Percentiles rank a stretch among this genome's conserved stretches.
These are phyloP conservation scores for Lentinula sp. DNA, from an alignment of 768 basidiomycete genomes.

Conservation along the genomic window DNA sequence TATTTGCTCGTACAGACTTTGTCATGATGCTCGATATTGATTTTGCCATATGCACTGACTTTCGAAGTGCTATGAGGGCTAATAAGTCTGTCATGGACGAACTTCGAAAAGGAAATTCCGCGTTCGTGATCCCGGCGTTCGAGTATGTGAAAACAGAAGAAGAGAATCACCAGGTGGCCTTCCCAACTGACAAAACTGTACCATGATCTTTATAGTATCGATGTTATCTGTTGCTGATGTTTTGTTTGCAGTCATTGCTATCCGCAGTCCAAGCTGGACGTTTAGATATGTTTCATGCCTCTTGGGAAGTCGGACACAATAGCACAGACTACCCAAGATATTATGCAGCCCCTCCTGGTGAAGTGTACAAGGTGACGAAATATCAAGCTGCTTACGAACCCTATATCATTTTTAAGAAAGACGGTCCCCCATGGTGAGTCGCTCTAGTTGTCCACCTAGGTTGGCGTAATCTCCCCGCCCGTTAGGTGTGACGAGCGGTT, in stretches of 20 bases:
- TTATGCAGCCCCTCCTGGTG: constrained; percentile 53
- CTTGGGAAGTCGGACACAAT: constrained; percentile 76
- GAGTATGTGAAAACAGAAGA: constrained; percentile 67
- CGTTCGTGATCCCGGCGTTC: constrained; percentile 82
- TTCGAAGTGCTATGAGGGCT: constrained; percentile 50
- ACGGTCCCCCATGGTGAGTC: constrained; percentile 65
- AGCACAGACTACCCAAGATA: constrained; percentile 73
- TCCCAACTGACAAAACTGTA: constrained; percentile 70
- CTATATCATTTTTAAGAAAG: constrained; percentile 76
- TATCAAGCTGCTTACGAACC: constrained; percentile 89
- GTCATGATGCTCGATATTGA: constrained; percentile 93
- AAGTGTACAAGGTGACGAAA: constrained; percentile 66
- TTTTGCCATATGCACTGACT: constrained; percentile 80
- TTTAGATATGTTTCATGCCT: constrained; percentile 72
- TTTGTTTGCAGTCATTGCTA: constrained; percentile 42
- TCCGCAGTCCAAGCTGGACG: constrained; percentile 48
- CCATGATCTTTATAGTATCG: constrained; percentile 9
- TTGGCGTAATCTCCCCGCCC: not conserved
- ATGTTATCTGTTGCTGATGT: not conserved
- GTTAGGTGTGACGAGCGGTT: constrained; percentile 87
- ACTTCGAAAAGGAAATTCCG: constrained; percentile 55
- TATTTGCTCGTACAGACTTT: constrained; percentile 78
- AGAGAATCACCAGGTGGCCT: constrained; percentile 49
- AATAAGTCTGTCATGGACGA: constrained; percentile 34
- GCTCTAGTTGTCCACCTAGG: not conserved